Evolutionary conservation across 2,329 filamentous ascomycete species (phyloP).

Genomic region (Diaporthe caulivora): DNA sequence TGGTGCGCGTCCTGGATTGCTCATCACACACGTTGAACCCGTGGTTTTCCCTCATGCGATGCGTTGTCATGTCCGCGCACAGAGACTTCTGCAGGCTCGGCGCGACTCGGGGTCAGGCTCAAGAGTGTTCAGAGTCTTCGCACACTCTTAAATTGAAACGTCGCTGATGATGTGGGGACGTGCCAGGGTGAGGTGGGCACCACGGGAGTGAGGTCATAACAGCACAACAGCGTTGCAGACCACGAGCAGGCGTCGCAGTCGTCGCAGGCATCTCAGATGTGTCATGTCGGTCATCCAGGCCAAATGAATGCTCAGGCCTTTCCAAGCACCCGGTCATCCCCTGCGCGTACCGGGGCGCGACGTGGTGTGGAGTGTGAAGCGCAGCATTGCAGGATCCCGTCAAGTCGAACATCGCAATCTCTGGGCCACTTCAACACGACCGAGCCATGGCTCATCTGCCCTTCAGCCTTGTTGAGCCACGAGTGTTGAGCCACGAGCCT

Average conservation of each 20-base stretch:
- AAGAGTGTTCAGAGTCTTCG: not conserved
- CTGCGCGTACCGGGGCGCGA: slow-evolving; percentile 6
- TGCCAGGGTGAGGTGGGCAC: slow-evolving; percentile 26
- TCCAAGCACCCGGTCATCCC: not conserved
- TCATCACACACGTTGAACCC: not conserved
- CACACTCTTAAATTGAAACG: slow-evolving; percentile 22
- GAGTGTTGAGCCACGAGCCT: not conserved
- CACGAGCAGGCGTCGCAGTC: not conserved
- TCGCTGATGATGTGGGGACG: slow-evolving; percentile 26
- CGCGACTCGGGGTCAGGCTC: not conserved
- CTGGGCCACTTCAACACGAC: not conserved
- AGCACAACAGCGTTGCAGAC: slow-evolving; percentile 12
- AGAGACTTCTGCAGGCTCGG: not conserved
- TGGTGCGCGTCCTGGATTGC: not conserved
- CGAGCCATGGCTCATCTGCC: not conserved
- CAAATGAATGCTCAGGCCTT: slow-evolving; percentile 9
- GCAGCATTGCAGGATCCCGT: slow-evolving; percentile 1
- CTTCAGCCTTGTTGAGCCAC: not conserved
- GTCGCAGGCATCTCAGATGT: not conserved
- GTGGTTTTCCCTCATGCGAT: not conserved
- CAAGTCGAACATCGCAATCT: slow-evolving; percentile 30
- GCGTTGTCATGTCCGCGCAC: not conserved
- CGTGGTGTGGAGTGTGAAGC: not conserved
- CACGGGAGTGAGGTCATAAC: slow-evolving; percentile 27
- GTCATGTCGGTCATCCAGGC: not conserved